phyloP scores from a whole-genome alignment of 2,329 filamentous ascomycete species.

The Fusarium caatingaense region DNA sequence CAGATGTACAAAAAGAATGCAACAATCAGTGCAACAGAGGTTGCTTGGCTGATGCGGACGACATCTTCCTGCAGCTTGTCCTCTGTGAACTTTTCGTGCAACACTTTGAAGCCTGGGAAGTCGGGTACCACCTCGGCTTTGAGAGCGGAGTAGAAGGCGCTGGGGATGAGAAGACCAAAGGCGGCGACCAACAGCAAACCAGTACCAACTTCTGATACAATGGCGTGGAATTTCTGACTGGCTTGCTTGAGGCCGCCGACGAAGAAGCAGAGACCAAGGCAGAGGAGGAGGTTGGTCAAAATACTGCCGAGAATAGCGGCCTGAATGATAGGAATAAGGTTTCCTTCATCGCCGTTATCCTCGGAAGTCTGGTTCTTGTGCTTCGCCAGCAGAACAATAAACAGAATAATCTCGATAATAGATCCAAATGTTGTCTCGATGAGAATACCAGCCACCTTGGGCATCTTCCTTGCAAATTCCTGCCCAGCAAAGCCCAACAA shows the following conservation, averaged over 20 bases:
- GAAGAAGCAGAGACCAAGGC: constrained; percentile 75
- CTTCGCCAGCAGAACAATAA: constrained; percentile 69
- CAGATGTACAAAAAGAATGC: constrained; percentile 68
- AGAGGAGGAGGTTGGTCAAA: constrained; percentile 74
- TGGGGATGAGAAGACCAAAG: constrained; percentile 52
- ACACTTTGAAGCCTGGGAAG: constrained; percentile 32
- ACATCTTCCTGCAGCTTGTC: constrained; percentile 59
- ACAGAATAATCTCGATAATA: constrained; percentile 75
- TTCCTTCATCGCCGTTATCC: constrained; percentile 49
- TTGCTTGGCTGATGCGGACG: constrained; percentile 70
- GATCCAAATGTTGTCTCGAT: constrained; percentile 67
- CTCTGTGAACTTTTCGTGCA: constrained; percentile 48
- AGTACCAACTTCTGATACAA: constrained; percentile 75
- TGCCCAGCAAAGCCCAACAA: constrained; percentile 61
- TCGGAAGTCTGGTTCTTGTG: constrained; percentile 32
- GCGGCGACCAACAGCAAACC: constrained; percentile 72
- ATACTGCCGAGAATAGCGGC: constrained; percentile 77
- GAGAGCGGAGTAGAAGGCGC: constrained; percentile 52
- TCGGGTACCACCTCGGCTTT: constrained; percentile 45
- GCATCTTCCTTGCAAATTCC: constrained; percentile 73
- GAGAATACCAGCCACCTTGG: constrained; percentile 68
- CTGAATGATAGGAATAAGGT: constrained; percentile 70
- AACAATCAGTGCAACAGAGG: constrained; percentile 69
- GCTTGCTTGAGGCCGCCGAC: constrained; percentile 70
- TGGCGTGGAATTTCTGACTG: constrained; percentile 71